Evolutionary conservation across 805 yeast species (phyloP).

Genomic region (Candida pseudoglaebosa): DNA sequence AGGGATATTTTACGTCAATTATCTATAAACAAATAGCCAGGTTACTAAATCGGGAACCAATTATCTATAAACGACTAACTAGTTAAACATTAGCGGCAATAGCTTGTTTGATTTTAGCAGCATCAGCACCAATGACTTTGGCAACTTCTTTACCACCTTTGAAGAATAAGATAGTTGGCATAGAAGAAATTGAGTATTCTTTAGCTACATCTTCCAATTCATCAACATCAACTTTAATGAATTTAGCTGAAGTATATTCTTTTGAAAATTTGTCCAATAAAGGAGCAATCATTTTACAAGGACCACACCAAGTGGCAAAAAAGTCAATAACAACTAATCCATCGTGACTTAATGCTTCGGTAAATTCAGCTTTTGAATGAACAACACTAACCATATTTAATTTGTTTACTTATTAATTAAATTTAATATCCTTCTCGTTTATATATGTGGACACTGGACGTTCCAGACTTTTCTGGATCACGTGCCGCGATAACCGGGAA

Average conservation of each 20-base stretch:
- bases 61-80: neutral
- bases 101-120: conserved; percentile 73
- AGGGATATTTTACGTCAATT: too few relatives aligned
- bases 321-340: conserved; percentile 91
- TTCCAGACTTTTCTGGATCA: neutral
- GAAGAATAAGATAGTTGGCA: conserved; percentile 69
- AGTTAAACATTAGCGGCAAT: conserved; percentile 48
- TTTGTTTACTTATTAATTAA: neutral
- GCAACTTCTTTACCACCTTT: conserved; percentile 77
- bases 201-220: conserved; percentile 73
- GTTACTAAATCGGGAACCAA: neutral
- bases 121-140: conserved; percentile 87
- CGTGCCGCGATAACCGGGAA: too few relatives aligned
- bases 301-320: conserved; percentile 98
- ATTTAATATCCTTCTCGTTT: neutral
- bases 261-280: conserved; percentile 75
- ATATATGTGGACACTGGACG: neutral
- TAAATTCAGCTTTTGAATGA: conserved; percentile 52
- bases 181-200: conserved; percentile 51
- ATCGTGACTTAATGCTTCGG: conserved; percentile 54
- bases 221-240: conserved; percentile 92
- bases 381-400: conserved; percentile 35
- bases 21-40: too few relatives aligned
- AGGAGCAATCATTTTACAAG: conserved; percentile 97
- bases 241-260: conserved; percentile 63